Percentiles rank a stretch among this genome's conserved stretches.
Conservation (phyloP, 1,139 yeast genomes). For the Debaryomyces fabryi region DNA sequence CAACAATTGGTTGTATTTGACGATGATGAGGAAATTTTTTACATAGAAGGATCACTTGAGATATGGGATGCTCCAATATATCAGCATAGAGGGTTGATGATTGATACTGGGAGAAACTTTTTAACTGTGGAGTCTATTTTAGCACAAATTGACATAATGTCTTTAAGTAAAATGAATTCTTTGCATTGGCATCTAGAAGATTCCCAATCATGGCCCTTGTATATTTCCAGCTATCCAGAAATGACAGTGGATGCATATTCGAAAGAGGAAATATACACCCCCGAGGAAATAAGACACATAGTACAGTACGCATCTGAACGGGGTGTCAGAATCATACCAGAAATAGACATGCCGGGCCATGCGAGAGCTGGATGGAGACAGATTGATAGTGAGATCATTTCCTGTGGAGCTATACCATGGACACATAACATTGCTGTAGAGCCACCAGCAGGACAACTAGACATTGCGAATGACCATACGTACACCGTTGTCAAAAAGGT, state of each 20-base stretch:
- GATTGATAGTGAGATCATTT: constrained; percentile 36
- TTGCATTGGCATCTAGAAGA: constrained; percentile 53
- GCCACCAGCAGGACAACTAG: constrained; percentile 52
- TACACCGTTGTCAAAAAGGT: constrained; percentile 38
- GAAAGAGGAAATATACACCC: constrained; percentile 34
- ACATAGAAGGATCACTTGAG: constrained; percentile 37
- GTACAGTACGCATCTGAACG: constrained; percentile 39
- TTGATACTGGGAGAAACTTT: constrained; percentile 49
- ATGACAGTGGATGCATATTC: constrained; percentile 50
- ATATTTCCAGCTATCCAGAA: constrained; percentile 37
- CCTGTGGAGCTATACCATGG: constrained; percentile 41
- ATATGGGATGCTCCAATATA: constrained; percentile 43
- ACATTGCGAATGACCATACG: constrained; percentile 37
- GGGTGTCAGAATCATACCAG: constrained; percentile 51
- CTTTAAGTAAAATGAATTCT: constrained; percentile 43
- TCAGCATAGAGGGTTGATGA: constrained; percentile 49
- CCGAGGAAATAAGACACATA: constrained; percentile 33
- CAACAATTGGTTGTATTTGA: constrained; percentile 44
- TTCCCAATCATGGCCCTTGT: constrained; percentile 51
- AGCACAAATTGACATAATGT: constrained; percentile 47
- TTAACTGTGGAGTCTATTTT: constrained; percentile 30
- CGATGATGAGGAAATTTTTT: constrained; percentile 19
- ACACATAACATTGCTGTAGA: constrained; percentile 41
- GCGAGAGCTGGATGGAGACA: constrained; percentile 48
- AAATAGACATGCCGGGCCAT: constrained; percentile 54